Evolutionary conservation across 176 grass and related monocot genomes (phyloP).

Genomic region (Rhipidocladum racemiflorum): DNA sequence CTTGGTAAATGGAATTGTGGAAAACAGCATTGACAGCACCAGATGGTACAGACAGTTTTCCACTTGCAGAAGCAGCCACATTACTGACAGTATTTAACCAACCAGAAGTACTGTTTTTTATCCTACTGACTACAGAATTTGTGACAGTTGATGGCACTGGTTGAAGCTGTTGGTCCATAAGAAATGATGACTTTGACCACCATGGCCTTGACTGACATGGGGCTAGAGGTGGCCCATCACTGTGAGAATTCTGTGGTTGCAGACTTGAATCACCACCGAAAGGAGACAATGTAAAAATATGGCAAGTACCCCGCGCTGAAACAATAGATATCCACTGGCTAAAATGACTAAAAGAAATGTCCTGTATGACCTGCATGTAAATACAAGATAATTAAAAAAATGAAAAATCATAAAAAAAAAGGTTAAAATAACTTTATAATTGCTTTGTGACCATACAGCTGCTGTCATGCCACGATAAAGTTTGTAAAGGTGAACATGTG

Average conservation of each 20-base stretch:
- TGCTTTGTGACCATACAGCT: constrained; percentile 64
- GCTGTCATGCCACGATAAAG: constrained; percentile 93
- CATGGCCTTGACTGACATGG: constrained; percentile 80
- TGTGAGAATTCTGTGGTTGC: constrained; percentile 65
- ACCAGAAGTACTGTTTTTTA: constrained; percentile 86
- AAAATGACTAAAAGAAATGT: constrained; percentile 91
- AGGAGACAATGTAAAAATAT: constrained; percentile 86
- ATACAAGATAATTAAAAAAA: constrained; percentile 35
- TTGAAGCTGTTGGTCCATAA: constrained; percentile 81
- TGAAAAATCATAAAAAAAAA: background rate
- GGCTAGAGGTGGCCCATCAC: constrained; percentile 69
- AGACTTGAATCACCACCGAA: constrained; percentile 92
- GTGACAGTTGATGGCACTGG: constrained; percentile 69
- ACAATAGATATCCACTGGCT: constrained; percentile 99
- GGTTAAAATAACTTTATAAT: background rate
- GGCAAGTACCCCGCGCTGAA: constrained; percentile 79
- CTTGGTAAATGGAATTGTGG: constrained; percentile 76
- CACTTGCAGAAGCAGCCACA: constrained; percentile 90
- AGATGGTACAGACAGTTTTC: constrained; percentile 76
- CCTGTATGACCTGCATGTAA: constrained; percentile 88
- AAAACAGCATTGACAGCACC: constrained; percentile 80
- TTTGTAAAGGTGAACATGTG: constrained; percentile 99
- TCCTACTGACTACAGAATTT: constrained; percentile 88
- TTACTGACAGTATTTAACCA: constrained; percentile 98
- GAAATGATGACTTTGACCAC: constrained; percentile 90